Evolutionary conservation across 225 moss, liverwort and hornwort genomes (phyloP).

Genomic region (Physcomitrellopsis africana): DNA sequence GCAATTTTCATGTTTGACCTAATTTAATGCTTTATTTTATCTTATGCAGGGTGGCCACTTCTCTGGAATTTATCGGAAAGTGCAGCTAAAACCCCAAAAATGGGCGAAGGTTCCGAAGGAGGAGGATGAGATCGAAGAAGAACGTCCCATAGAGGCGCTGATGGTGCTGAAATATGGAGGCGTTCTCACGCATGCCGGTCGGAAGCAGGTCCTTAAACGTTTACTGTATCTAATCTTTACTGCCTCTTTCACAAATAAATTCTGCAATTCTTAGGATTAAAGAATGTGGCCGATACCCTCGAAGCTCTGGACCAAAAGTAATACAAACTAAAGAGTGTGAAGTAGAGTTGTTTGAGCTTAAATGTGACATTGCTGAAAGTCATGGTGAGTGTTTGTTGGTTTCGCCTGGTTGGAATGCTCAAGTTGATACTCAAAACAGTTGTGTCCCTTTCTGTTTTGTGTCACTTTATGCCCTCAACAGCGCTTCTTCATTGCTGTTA

Average conservation of each 20-base stretch:
- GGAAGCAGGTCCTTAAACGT: conserved; percentile 75
- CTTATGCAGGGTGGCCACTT: conserved; percentile 93
- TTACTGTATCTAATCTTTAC: background rate
- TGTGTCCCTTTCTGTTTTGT: background rate
- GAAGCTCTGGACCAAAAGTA: conserved; percentile 2
- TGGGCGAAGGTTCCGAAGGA: conserved; percentile 90
- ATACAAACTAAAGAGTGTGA: background rate
- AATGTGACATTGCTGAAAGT: background rate
- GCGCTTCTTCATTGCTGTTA: background rate
- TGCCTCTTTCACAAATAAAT: background rate
- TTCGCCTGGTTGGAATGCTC: conserved; percentile 8
- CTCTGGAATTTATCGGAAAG: conserved; percentile 97
- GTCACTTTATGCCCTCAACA: background rate
- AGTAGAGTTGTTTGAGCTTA: conserved; percentile 2
- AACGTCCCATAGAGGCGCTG: conserved; percentile 88
- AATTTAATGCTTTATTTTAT: conserved; percentile 15
- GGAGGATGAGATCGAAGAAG: conserved; percentile 86
- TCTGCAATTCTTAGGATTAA: background rate
- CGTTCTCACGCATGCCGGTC: conserved; percentile 96
- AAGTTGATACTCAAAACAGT: conserved; percentile 10
- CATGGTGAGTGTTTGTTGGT: background rate
- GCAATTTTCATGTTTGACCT: conserved; percentile 9
- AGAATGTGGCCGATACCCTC: conserved; percentile 1
- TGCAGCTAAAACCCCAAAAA: conserved; percentile 96
- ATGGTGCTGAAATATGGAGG: conserved; percentile 99